Percentiles rank a stretch among this genome's conserved stretches.
Evolutionary conservation across 495 filamentous ascomycete genomes (phyloP).

Genomic region (Hyaloscypha bicolor): DNA sequence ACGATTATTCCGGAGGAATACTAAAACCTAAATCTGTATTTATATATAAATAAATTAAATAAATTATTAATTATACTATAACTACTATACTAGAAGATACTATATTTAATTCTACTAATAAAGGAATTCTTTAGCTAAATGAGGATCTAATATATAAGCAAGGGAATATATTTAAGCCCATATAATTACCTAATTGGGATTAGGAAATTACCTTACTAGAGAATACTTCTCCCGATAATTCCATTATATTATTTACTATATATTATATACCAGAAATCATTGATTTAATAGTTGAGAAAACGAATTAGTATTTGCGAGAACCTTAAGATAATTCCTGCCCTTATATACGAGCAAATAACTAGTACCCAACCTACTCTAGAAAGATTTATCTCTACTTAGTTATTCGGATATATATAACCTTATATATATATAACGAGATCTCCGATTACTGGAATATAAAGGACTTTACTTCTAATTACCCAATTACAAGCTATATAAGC

Average conservation of each 20-base stretch:
- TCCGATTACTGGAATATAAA: neutral
- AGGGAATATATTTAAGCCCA: neutral
- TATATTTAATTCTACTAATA: slow-evolving; percentile 1
- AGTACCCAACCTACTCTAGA: neutral
- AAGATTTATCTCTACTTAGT: neutral
- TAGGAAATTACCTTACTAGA: neutral
- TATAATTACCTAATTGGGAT: neutral
- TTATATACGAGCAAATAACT: neutral
- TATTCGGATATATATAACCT: neutral
- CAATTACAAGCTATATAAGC: too few species aligned
- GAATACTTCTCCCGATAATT: neutral
- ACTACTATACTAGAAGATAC: too few species aligned
- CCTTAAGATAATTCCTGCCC: neutral
- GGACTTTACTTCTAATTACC: too few species aligned
- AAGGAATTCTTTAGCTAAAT: neutral
- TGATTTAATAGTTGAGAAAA: neutral
- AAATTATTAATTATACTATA: too few species aligned
- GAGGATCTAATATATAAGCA: neutral
- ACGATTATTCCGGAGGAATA: neutral
- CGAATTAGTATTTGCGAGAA: neutral
- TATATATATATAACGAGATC: neutral
- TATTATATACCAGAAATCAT: too few species aligned
- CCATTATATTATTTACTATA: neutral
- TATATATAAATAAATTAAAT: neutral
- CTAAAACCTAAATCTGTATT: too few species aligned